Evolutionary conservation across 495 filamentous ascomycete genomes (phyloP).

Genomic region (Penicillium longicatenatum): DNA sequence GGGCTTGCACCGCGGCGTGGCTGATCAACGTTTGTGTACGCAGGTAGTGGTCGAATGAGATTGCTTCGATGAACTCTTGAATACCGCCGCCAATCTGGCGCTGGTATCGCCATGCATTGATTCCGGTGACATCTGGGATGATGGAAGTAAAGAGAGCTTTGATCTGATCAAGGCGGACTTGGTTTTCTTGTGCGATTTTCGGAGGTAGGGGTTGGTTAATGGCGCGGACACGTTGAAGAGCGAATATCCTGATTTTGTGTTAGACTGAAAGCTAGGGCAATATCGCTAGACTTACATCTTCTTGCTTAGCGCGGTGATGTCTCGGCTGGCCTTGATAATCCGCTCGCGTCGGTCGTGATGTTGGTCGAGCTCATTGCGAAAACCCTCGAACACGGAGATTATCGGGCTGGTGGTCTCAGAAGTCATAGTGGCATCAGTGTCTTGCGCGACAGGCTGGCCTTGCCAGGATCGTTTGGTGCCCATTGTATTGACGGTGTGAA

Average conservation of each 20-base stretch:
- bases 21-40: constrained; percentile 72
- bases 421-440: constrained; percentile 29
- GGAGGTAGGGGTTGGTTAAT: constrained; percentile 64
- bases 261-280: constrained; percentile 2
- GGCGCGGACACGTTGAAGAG: constrained; percentile 76
- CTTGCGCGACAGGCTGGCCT: constrained; percentile 49
- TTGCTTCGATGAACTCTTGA: constrained; percentile 90
- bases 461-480: constrained; percentile 63
- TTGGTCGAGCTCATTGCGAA: constrained; percentile 86
- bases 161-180: constrained; percentile 67
- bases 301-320: constrained; percentile 92
- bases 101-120: constrained; percentile 83
- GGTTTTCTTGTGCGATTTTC: constrained; percentile 64
- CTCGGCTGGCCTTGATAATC: constrained; percentile 83
- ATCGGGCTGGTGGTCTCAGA: constrained; percentile 38
- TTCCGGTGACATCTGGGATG: constrained; percentile 68
- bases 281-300: constrained; percentile 76
- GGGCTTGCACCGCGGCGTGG: constrained; percentile 52
- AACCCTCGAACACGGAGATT: constrained; percentile 78
- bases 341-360: constrained; percentile 92
- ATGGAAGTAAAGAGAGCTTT: constrained; percentile 64
- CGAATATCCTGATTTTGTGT: constrained; percentile 72
- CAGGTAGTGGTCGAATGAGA: constrained; percentile 87
- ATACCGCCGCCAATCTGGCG: constrained; percentile 73
- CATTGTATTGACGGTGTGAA: constrained; percentile 15